Evolutionary conservation across 2,329 filamentous ascomycete genomes (phyloP).

Genomic region (Paracorniculantispora psalliotae): DNA sequence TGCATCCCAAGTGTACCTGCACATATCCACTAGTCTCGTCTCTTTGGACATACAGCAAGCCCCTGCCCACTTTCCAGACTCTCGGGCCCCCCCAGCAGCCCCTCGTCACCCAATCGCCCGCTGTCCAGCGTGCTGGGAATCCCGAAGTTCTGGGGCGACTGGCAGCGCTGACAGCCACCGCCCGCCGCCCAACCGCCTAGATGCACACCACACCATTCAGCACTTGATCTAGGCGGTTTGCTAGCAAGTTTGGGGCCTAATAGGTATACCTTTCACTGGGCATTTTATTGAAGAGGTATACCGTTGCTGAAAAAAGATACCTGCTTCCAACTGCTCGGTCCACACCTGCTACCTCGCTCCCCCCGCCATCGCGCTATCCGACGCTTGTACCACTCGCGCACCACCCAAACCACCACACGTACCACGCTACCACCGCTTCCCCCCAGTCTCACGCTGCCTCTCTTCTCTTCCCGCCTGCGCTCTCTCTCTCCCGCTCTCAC

Average conservation of each 20-base stretch:
- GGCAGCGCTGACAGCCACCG: not conserved
- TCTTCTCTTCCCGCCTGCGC: not conserved
- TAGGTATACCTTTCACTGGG: not conserved
- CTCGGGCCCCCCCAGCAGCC: conserved; percentile 10
- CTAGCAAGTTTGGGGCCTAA: not conserved
- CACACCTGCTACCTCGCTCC: not conserved
- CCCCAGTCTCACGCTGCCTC: conserved; percentile 9
- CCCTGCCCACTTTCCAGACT: conserved; percentile 12
- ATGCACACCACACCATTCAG: not conserved
- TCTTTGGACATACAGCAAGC: not conserved
- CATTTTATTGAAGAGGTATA: not conserved
- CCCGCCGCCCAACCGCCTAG: not conserved
- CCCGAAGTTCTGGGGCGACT: conserved; percentile 3
- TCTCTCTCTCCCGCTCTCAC: not conserved
- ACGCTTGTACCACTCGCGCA: conserved; percentile 5
- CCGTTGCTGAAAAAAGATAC: not conserved
- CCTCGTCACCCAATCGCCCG: not conserved
- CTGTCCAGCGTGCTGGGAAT: conserved; percentile 9
- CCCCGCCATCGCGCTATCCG: not conserved
- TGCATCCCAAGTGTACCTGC: not conserved
- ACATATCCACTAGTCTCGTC: not conserved
- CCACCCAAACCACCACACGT: conserved; percentile 2
- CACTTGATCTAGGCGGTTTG: not conserved
- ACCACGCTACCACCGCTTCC: not conserved
- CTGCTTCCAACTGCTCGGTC: not conserved